Conservation (phyloP, 1,139 yeast species). For the Yamadazyma atmosphaerica region DNA sequence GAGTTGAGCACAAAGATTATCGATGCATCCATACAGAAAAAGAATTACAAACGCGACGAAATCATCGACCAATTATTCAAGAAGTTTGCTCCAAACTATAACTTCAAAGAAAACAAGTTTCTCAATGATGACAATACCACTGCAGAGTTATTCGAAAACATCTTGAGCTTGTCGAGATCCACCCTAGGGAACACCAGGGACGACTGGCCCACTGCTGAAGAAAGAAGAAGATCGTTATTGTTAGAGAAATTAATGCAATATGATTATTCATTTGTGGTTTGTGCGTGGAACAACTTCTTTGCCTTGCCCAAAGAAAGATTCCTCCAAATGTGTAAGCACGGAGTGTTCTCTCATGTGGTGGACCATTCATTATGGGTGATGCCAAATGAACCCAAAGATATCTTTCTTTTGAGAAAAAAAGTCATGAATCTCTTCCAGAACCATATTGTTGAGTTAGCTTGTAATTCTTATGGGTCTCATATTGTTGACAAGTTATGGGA, state of each 20-base stretch:
- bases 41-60: conserved; percentile 64
- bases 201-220: conserved; percentile 92
- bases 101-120: conserved; percentile 22
- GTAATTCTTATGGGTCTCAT: conserved; percentile 92
- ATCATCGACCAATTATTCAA: conserved; percentile 59
- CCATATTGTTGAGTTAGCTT: conserved; percentile 59
- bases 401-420: conserved; percentile 62
- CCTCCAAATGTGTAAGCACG: conserved; percentile 76
- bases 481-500: conserved; percentile 82
- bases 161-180: conserved; percentile 62
- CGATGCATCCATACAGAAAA: conserved; percentile 62
- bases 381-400: conserved; percentile 43
- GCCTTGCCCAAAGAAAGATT: conserved; percentile 59
- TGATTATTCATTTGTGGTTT: conserved; percentile 58
- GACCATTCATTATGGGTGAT: conserved; percentile 54
- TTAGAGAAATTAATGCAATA: conserved; percentile 69
- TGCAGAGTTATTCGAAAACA: conserved; percentile 58
- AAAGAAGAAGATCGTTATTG: conserved; percentile 76
- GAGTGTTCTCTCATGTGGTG: conserved; percentile 85
- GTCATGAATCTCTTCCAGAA: conserved; percentile 64
- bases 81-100: conserved; percentile 56
- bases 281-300: conserved; percentile 61
- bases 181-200: conserved; percentile 80
- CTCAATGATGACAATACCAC: conserved; percentile 26
- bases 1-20: conserved; percentile 70